Conservation (phyloP, 139 green algal genomes). For the Tetratostichococcus sp. region DNA sequence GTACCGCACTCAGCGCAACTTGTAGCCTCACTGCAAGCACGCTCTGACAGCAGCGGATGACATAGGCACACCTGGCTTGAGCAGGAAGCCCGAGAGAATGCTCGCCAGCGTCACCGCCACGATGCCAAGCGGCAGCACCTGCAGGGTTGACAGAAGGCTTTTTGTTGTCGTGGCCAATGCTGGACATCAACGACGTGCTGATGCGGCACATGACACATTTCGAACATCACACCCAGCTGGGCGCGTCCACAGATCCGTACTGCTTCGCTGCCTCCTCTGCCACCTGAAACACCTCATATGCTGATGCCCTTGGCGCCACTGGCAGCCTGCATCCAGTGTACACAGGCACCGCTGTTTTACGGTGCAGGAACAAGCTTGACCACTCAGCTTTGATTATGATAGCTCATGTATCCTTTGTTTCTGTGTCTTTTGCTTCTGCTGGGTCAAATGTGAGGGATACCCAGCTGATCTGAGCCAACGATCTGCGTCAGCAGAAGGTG, state of each 20-base stretch:
- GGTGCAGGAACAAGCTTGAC: too few relatives aligned
- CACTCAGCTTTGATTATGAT: too few relatives aligned
- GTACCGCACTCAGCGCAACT: too few relatives aligned
- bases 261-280: slow-evolving; percentile 7
- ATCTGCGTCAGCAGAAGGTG: background rate
- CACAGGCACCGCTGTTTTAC: too few relatives aligned
- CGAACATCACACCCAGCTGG: background rate
- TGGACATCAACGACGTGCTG: too few relatives aligned
- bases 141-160: background rate
- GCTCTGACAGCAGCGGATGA: too few relatives aligned
- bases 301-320: background rate
- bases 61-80: slow-evolving; percentile 22
- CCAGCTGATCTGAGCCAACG: too few relatives aligned
- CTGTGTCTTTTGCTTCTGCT: too few relatives aligned
- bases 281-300: background rate
- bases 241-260: slow-evolving; percentile 8
- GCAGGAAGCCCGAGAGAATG: slow-evolving; percentile 5
- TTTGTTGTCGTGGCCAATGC: background rate
- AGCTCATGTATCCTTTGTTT: too few relatives aligned
- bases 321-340: background rate
- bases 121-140: background rate
- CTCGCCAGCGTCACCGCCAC: slow-evolving; percentile 8
- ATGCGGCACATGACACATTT: too few relatives aligned
- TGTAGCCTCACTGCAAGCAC: too few relatives aligned
- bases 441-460: background rate